Conservation (phyloP, 2,329 filamentous ascomycete genomes). For the Curvularia verruculosa region DNA sequence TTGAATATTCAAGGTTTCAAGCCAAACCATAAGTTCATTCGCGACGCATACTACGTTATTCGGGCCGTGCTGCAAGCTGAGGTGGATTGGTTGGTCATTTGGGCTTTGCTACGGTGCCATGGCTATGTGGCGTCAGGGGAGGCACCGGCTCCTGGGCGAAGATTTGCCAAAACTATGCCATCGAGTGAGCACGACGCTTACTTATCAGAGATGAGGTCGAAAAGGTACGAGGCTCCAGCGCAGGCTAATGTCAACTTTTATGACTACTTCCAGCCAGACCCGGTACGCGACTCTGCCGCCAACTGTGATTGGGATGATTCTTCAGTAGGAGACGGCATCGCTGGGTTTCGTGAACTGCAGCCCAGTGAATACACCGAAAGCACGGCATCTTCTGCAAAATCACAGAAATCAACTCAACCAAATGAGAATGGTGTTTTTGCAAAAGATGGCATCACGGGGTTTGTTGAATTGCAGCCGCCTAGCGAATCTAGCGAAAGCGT, state of each 20-base stretch:
- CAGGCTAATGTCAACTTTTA: background rate
- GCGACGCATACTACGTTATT: background rate
- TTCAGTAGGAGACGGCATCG: background rate
- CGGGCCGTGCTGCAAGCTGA: background rate
- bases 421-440: background rate
- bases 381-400: background rate
- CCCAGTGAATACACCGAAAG: background rate
- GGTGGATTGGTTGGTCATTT: background rate
- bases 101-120: background rate
- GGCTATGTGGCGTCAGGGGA: background rate
- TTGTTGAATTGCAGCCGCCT: background rate
- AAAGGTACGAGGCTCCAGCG: too few species aligned
- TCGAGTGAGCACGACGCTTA: background rate
- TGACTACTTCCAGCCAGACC: background rate
- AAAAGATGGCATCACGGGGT: background rate
- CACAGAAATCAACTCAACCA: too few species aligned
- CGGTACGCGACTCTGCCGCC: background rate
- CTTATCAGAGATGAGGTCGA: background rate
- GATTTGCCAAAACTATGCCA: background rate
- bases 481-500: background rate
- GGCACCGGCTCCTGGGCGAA: background rate
- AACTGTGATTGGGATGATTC: background rate
- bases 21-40: background rate
- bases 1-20: background rate
- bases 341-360: background rate